Percentiles rank a stretch among this genome's conserved stretches.
Evolutionary conservation across 768 basidiomycete species (phyloP).

Genomic region (Trametes elegans): DNA sequence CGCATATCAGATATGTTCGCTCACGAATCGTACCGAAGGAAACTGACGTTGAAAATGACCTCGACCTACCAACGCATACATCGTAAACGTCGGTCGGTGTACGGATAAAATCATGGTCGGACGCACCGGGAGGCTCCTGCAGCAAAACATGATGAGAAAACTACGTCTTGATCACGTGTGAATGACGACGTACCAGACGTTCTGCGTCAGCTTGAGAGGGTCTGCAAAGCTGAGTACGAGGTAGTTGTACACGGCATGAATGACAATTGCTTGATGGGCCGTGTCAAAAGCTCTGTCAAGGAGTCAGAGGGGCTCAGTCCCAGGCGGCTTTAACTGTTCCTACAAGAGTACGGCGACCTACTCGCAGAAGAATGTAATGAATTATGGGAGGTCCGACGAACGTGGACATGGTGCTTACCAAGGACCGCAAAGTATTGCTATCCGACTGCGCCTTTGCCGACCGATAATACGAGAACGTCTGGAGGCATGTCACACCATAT

Average conservation of each 20-base stretch:
- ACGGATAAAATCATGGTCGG: background rate
- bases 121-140: conserved; percentile 2
- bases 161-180: background rate
- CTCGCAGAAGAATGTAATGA: no score
- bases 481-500: conserved; percentile 4
- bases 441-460: background rate
- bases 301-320: no score
- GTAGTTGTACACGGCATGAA: background rate
- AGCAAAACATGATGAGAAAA: background rate
- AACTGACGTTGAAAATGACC: background rate
- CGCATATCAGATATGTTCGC: background rate
- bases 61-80: background rate
- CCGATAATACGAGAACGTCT: background rate
- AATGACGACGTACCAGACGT: background rate
- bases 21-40: no score
- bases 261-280: background rate
- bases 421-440: background rate
- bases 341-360: background rate
- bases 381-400: no score
- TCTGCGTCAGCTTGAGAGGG: background rate
- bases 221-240: background rate
- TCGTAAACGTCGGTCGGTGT: background rate
- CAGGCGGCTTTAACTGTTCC: background rate
- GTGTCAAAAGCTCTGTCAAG: background rate
- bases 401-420: background rate